These are phyloP conservation scores for Drechslerella stenobrocha DNA, from an alignment of 2,329 filamentous ascomycete species.

Conservation along the genomic window DNA sequence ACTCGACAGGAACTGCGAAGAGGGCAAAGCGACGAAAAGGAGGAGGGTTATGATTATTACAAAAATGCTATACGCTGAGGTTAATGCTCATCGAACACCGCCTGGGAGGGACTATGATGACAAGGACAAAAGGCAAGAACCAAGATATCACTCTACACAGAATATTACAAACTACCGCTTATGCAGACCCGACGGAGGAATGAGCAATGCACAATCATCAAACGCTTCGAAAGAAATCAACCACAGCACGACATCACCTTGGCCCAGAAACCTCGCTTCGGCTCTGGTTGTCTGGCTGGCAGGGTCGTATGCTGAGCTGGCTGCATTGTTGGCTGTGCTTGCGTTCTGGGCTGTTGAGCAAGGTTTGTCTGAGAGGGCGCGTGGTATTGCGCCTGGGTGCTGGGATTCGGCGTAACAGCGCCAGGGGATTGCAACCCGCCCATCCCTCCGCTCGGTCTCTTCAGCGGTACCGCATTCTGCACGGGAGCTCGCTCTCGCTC, in stretches of 20 bases:
- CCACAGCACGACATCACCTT: constrained; percentile 97
- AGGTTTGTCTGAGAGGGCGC: constrained; percentile 84
- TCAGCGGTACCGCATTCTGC: constrained; percentile 71
- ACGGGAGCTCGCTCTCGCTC: constrained; percentile 71
- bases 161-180: constrained; percentile 49
- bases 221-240: constrained; percentile 58
- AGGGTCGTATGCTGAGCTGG: constrained; percentile 56
- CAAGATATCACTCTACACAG: constrained; percentile 47
- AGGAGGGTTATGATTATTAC: constrained; percentile 44
- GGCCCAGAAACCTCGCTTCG: constrained; percentile 79
- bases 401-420: constrained; percentile 80
- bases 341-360: constrained; percentile 66
- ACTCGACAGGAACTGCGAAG: constrained; percentile 5
- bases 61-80: constrained; percentile 48
- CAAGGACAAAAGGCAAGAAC: constrained; percentile 29
- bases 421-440: constrained; percentile 68
- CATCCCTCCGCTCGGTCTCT: constrained; percentile 73
- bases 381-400: constrained; percentile 94
- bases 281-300: constrained; percentile 65
- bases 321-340: constrained; percentile 65
- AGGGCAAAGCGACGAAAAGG: constrained; percentile 10
- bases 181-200: constrained; percentile 47
- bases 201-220: constrained; percentile 45
- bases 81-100: constrained; percentile 49
- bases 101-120: constrained; percentile 31